Percentiles rank a stretch among this genome's conserved stretches.
phyloP scores from a whole-genome alignment of 192 early-diverging fungal species.

The Gryganskiella cystojenkinii region DNA sequence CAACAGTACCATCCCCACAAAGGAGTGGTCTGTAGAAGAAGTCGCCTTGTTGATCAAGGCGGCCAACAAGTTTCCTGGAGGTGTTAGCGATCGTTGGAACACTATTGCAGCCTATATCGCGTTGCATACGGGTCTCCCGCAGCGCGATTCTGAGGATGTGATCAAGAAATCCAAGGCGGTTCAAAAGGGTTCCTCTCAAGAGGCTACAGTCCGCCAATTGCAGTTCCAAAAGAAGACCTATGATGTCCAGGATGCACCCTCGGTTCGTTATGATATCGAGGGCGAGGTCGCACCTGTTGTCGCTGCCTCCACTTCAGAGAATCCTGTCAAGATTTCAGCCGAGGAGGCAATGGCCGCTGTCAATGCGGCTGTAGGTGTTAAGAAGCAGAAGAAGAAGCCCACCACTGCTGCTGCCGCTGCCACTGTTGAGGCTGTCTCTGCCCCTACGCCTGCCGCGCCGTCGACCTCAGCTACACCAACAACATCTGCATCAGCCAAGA shows the following conservation, averaged over 20 bases:
- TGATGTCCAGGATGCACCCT: constrained; percentile 56
- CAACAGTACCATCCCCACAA: constrained; percentile 20
- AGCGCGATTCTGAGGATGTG: constrained; percentile 73
- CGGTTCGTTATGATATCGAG: constrained; percentile 59
- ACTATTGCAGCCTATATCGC: constrained; percentile 84
- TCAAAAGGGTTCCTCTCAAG: constrained; percentile 63
- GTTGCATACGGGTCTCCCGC: constrained; percentile 70
- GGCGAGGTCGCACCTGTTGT: constrained; percentile 26
- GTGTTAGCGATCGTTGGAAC: constrained; percentile 79
- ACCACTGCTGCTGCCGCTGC: background rate
- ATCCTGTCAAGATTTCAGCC: background rate
- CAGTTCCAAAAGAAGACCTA: constrained; percentile 43
- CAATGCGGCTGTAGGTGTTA: background rate
- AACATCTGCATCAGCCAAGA: constrained; percentile 15
- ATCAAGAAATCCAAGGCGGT: constrained; percentile 77
- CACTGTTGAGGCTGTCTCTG: background rate
- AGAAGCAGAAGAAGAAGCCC: constrained; percentile 1
- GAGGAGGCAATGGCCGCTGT: too few species aligned
- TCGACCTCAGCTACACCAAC: background rate
- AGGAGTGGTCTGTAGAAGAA: constrained; percentile 79
- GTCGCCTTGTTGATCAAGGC: constrained; percentile 80
- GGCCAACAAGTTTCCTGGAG: constrained; percentile 83
- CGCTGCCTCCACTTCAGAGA: background rate
- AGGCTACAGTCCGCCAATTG: constrained; percentile 23
- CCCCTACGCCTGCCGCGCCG: background rate